These are phyloP conservation scores for Chlamydomonas schloesseri DNA, from an alignment of 139 green algal genomes.

Conservation along the genomic window DNA sequence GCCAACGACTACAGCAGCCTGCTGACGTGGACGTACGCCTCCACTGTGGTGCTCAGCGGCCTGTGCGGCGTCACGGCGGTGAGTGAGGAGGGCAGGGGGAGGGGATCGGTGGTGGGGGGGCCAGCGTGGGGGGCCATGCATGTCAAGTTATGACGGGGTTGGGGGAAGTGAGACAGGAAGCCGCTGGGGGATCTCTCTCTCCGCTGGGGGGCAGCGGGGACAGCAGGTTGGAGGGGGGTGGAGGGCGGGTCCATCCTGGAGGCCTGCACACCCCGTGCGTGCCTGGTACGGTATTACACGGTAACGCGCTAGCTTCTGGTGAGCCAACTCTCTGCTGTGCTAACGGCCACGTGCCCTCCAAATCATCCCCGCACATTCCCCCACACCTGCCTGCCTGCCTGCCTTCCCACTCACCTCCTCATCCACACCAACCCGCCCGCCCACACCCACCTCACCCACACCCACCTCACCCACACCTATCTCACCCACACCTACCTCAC, in stretches of 20 bases:
- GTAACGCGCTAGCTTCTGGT: no score
- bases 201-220: not conserved
- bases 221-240: not conserved
- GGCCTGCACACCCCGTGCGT: no score
- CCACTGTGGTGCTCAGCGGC: constrained; percentile 10
- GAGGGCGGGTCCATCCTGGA: no score
- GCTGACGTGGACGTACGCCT: constrained; percentile 48
- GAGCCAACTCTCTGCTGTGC: no score
- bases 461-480: not conserved
- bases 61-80: constrained; percentile 42
- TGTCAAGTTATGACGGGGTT: not conserved
- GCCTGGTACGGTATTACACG: no score
- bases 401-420: not conserved
- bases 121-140: not conserved
- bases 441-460: not conserved
- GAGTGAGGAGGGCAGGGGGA: no score
- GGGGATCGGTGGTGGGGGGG: not conserved
- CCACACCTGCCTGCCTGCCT: not conserved
- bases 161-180: not conserved
- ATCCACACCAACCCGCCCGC: not conserved
- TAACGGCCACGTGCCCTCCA: no score
- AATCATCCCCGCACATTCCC: no score
- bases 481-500: not conserved
- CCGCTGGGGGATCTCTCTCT: no score
- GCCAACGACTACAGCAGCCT: constrained; percentile 44